phyloP scores from a whole-genome alignment of 805 yeast genomes.

The Tetrapisispora fleetii region DNA sequence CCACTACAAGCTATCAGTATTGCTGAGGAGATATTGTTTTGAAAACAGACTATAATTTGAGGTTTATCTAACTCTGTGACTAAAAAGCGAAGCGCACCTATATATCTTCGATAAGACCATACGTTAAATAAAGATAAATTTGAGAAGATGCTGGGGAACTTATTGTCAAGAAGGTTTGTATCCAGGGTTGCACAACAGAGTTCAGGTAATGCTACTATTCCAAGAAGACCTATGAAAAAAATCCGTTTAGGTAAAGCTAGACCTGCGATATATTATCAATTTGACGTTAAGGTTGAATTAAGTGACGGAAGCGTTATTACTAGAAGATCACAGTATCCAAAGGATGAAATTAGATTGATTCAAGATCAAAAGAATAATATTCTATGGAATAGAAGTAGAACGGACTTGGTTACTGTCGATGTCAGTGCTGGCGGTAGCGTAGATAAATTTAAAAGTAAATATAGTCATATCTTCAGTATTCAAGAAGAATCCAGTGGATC shows the following conservation, averaged over 20 bases:
- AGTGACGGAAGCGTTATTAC: conserved; percentile 87
- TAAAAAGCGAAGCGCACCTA: neutral
- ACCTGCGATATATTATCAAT: conserved; percentile 87
- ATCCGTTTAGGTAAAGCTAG: conserved; percentile 76
- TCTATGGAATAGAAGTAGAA: conserved; percentile 81
- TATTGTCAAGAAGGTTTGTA: conserved; percentile 2
- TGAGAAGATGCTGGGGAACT: conserved; percentile 1
- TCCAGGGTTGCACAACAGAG: conserved; percentile 13
- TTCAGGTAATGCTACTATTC: conserved; percentile 19
- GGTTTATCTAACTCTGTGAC: neutral
- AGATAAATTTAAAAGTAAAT: conserved; percentile 62
- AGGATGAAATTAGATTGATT: conserved; percentile 73
- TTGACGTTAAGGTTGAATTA: conserved; percentile 79
- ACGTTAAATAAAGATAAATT: neutral
- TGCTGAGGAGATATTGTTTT: too few relatives aligned
- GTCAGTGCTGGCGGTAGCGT: conserved; percentile 79
- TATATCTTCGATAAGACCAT: neutral
- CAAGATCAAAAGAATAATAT: conserved; percentile 82
- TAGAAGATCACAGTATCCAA: conserved; percentile 81
- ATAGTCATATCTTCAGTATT: conserved; percentile 38
- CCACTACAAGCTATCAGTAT: too few relatives aligned
- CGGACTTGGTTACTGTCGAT: conserved; percentile 63
- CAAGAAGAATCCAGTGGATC: conserved; percentile 16
- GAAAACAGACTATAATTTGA: too few relatives aligned
- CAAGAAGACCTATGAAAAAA: conserved; percentile 54